Base-by-base conservation (phyloP, 805 yeast species). In the Sugiyamaella chiloensis region DNA sequence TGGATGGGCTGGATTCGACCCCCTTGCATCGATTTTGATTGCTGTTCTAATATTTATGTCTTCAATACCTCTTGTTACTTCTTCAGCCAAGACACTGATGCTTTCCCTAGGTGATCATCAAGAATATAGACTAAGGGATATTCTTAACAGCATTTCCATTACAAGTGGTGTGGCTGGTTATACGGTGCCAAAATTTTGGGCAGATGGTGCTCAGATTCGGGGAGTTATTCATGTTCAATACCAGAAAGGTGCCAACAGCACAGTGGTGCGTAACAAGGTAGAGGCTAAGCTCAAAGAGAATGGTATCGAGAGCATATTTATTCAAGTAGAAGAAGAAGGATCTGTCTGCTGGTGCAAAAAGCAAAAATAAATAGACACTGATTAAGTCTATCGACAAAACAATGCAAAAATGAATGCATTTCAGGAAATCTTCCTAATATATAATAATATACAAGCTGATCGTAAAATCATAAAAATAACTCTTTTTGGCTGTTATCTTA, bases 131-230 rank as follows among this genome's bases (percentile, higher is more conserved):
- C 70, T 91, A 5, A 75, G 89, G 34, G 77, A 76, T 24, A 75
- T 84, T 0, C 69, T 91, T 37, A 78, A 80, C 52, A 91, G 87
- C 48, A 72, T 90, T 2, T 70, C 83, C 2, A 71, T 74, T 20
- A 75, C 86, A 3, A 82, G 85, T 5, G 98, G 97, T 1, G 86
- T 91, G 2, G 79, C 82, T 43, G 82, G 95, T 0, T 88, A 87
- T 59, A 80, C 95, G 0, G 84, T 88, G 0, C 97, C 98, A 7
- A 76, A 96, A 57, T 90, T 91, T 65, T 91, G 98, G 98, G 87
- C 91, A 2, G 73, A 67, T 37, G 72, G 70, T 40, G 58, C 55
- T 4, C 67, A 68, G 21, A 63, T 85, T 19, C 72, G 81, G 2
- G 99, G 99, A 0, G 85, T 83, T 55, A 73, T 91, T 11, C 98